Evolutionary conservation across 805 yeast species (phyloP).

Genomic region (Saturnispora serradocipensis): DNA sequence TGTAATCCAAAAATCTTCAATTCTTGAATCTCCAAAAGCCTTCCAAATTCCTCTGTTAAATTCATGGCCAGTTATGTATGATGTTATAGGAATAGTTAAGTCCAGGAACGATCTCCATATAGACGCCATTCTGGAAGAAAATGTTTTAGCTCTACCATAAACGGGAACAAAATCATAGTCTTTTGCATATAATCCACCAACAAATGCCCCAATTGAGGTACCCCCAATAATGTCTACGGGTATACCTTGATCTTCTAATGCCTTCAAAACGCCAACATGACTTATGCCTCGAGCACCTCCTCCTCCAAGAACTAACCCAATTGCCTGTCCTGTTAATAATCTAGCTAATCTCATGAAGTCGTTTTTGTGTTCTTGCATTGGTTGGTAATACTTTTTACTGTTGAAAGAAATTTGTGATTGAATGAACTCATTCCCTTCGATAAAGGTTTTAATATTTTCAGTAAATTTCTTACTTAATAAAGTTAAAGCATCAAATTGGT

Average conservation of each 20-base stretch:
- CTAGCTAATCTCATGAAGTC: slow-evolving; percentile 89
- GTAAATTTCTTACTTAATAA: slow-evolving; percentile 18
- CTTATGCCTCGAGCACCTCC: slow-evolving; percentile 96
- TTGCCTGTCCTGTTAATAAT: slow-evolving; percentile 82
- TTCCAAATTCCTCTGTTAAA: slow-evolving; percentile 98
- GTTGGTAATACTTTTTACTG: slow-evolving; percentile 22
- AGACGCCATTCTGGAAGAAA: slow-evolving; percentile 73
- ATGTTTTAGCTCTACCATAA: slow-evolving; percentile 81
- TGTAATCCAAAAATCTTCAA: slow-evolving; percentile 92
- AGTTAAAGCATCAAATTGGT: slow-evolving; percentile 15
- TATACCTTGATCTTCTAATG: slow-evolving; percentile 83
- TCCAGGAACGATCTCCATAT: slow-evolving; percentile 80
- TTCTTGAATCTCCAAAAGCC: slow-evolving; percentile 81
- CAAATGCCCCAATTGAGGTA: slow-evolving; percentile 91
- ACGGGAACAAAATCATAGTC: slow-evolving; percentile 89
- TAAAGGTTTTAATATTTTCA: slow-evolving; percentile 20
- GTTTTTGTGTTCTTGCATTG: slow-evolving; percentile 55
- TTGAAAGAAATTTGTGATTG: slow-evolving; percentile 20
- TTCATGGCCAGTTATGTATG: slow-evolving; percentile 95
- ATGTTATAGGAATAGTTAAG: slow-evolving; percentile 85
- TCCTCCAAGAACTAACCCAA: slow-evolving; percentile 92
- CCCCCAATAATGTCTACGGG: slow-evolving; percentile 95
- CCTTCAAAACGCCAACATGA: slow-evolving; percentile 85
- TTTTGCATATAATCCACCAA: slow-evolving; percentile 90
- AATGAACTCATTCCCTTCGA: slow-evolving; percentile 13